These are phyloP conservation scores for Trametes sp. DNA, from an alignment of 1,284 basidiomycete genomes.

Conservation along the genomic window DNA sequence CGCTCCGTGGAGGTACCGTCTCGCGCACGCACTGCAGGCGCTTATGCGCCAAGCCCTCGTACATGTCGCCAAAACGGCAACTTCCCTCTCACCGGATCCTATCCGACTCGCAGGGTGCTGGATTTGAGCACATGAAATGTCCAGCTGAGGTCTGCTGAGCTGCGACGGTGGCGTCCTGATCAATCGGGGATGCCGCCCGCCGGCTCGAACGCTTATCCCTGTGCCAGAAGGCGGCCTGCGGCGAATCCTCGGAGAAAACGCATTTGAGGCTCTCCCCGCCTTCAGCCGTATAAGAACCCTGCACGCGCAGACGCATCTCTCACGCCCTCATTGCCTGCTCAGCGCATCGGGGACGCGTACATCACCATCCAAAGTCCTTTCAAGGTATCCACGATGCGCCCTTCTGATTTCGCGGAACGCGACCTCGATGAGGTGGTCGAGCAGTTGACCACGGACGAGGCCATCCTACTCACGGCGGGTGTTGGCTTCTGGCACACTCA, in stretches of 20 bases:
- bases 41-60: neutral
- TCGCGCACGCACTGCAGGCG: neutral
- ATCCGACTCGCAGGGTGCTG: neutral
- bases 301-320: neutral
- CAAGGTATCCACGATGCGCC: constrained; percentile 54
- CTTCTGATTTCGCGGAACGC: constrained; percentile 72
- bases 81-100: neutral
- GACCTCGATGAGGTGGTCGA: constrained; percentile 66
- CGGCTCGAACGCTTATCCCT: constrained; percentile 22
- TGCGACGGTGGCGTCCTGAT: constrained; percentile 12
- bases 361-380: neutral
- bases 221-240: constrained; percentile 21
- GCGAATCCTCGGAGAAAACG: constrained; percentile 24
- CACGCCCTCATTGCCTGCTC: constrained; percentile 1
- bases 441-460: constrained; percentile 73
- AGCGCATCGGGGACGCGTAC: neutral
- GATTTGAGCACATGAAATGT: constrained; percentile 11
- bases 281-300: constrained; percentile 22
- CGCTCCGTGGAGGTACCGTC: no score
- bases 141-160: constrained; percentile 1
- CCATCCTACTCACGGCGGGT: constrained; percentile 73
- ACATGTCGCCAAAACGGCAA: neutral
- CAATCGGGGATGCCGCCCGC: constrained; percentile 19
- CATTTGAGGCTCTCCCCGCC: constrained; percentile 14
- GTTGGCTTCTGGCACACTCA: constrained; percentile 83